Conservation (phyloP, 2,329 filamentous ascomycete genomes). For the Nemania sp. region DNA sequence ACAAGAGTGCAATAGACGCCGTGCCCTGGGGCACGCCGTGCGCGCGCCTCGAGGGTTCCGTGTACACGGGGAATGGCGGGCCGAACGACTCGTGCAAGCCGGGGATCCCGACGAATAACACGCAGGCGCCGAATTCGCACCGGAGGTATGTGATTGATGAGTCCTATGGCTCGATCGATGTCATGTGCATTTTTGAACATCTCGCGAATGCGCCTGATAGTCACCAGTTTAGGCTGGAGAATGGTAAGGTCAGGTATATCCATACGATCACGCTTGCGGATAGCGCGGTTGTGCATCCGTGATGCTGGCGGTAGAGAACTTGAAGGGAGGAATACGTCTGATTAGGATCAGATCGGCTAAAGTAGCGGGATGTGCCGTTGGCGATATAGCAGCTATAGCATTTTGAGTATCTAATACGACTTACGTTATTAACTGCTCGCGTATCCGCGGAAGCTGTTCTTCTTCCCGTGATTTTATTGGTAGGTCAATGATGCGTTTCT, state of each 20-base stretch:
- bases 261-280: conserved; percentile 38
- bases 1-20: conserved; percentile 34
- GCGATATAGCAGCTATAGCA: too few relatives aligned
- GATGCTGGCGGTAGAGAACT: too few relatives aligned
- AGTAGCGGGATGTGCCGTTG: too few relatives aligned
- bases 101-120: conserved; percentile 35
- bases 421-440: too few relatives aligned
- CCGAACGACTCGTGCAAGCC: conserved; percentile 36
- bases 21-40: conserved; percentile 44
- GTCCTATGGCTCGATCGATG: conserved; percentile 36
- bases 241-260: conserved; percentile 36
- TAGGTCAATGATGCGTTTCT: too few relatives aligned
- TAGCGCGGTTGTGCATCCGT: conserved; percentile 19
- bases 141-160: conserved; percentile 40
- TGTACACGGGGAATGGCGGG: conserved; percentile 33
- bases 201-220: conserved; percentile 36
- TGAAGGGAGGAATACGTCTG: too few relatives aligned
- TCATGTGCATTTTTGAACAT: conserved; percentile 39
- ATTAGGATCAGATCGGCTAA: too few relatives aligned
- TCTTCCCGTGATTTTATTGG: too few relatives aligned
- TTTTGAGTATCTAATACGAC: too few relatives aligned
- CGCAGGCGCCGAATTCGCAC: conserved; percentile 35
- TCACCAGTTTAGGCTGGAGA: conserved; percentile 38
- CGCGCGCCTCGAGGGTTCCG: conserved; percentile 37
- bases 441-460: too few relatives aligned